Conservation (phyloP, 768 basidiomycete species). For the Mrakia frigida region DNA sequence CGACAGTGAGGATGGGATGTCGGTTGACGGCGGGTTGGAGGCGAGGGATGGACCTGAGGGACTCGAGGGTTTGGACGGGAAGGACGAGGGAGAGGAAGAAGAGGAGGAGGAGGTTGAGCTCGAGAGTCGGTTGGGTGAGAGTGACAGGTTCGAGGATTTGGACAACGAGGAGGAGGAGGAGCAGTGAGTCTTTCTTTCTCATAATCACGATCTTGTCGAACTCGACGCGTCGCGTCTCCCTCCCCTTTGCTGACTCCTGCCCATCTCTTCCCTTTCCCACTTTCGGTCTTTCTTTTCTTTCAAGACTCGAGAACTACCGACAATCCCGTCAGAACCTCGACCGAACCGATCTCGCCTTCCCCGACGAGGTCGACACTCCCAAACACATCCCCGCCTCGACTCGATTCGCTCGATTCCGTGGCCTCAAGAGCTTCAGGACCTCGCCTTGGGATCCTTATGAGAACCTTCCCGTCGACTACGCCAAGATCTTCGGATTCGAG, state of each 20-base stretch:
- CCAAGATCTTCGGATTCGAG: constrained; percentile 92
- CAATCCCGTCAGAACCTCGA: constrained; percentile 61
- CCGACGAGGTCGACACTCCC: constrained; percentile 94
- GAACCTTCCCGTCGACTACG: constrained; percentile 89
- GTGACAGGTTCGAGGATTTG: constrained; percentile 66
- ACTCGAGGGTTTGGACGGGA: constrained; percentile 41
- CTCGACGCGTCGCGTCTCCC: neutral
- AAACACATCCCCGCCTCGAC: constrained; percentile 69
- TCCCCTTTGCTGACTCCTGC: neutral
- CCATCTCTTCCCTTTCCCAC: neutral
- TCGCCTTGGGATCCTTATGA: constrained; percentile 98
- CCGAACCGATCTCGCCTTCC: constrained; percentile 77
- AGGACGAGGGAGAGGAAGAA: constrained; percentile 36
- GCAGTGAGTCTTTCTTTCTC: constrained; percentile 57
- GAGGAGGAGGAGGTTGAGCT: constrained; percentile 52
- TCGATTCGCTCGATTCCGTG: constrained; percentile 87
- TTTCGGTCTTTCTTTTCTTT: constrained; percentile 50
- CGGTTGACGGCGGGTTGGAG: constrained; percentile 38
- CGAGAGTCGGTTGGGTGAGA: constrained; percentile 43
- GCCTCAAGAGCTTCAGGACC: constrained; percentile 84
- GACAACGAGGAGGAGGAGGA: constrained; percentile 76
- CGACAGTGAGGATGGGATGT: constrained; percentile 40
- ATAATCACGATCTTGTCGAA: neutral
- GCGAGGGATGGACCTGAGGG: constrained; percentile 41
- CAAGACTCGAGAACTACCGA: constrained; percentile 43